A percentile compares a stretch with the other conserved stretches of the same genome.
Conservation (phyloP, 257 asterid species). For the Thymus mandschuricus region DNA sequence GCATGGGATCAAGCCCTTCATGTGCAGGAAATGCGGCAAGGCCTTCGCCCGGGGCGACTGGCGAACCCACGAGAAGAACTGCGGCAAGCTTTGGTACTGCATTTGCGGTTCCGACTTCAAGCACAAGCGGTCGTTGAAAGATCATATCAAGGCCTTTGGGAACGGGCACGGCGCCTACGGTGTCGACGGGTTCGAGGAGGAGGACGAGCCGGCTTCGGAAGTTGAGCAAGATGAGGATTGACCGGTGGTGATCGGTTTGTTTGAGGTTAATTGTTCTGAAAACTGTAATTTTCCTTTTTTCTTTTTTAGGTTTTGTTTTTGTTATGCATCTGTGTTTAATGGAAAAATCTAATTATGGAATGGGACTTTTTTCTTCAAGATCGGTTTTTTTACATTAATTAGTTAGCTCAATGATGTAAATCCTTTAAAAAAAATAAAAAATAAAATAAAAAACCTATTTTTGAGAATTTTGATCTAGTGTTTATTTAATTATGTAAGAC, state of each 20-base stretch:
- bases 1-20: slow-evolving; percentile 92
- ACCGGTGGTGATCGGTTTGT: background rate
- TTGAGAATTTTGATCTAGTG: background rate
- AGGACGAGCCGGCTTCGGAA: slow-evolving; percentile 82
- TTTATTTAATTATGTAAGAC: background rate
- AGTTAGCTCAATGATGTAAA: slow-evolving; percentile 14
- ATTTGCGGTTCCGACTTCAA: slow-evolving; percentile 79
- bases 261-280: background rate
- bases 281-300: background rate
- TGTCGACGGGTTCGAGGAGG: slow-evolving; percentile 61
- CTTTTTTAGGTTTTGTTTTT: background rate
- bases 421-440: background rate
- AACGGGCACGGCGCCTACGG: slow-evolving; percentile 82
- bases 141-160: slow-evolving; percentile 82
- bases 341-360: background rate
- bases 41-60: slow-evolving; percentile 86
- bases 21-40: slow-evolving; percentile 83
- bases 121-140: slow-evolving; percentile 83
- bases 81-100: slow-evolving; percentile 91
- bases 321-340: background rate
- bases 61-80: slow-evolving; percentile 88
- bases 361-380: background rate
- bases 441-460: background rate
- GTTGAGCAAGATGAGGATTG: slow-evolving; percentile 65
- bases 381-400: background rate